Evolutionary conservation across 768 basidiomycete species (phyloP).

Genomic region (Tricholoma sp.): DNA sequence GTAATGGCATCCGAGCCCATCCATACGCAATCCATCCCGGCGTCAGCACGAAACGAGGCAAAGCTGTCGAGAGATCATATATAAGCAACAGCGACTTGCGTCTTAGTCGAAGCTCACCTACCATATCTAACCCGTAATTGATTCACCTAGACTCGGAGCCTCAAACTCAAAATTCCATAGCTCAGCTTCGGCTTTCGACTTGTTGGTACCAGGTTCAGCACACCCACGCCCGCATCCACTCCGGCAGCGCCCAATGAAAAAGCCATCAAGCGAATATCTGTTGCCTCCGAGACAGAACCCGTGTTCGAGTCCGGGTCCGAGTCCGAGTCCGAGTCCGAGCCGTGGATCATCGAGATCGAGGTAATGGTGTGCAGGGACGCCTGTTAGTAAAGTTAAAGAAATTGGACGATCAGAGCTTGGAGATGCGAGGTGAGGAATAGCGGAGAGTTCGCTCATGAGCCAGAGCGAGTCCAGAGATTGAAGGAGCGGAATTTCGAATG

Average conservation of each 20-base stretch:
- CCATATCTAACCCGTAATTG: no score
- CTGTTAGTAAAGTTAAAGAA: background rate
- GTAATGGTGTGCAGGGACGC: background rate
- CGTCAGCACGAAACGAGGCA: no score
- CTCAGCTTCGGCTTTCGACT: background rate
- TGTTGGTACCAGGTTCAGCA: no score
- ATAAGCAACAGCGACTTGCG: no score
- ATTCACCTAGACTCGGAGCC: background rate
- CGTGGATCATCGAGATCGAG: background rate
- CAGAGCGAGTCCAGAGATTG: background rate
- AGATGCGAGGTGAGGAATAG: background rate
- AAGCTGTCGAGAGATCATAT: no score
- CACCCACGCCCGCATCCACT: background rate
- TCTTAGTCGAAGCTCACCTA: no score
- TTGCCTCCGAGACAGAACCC: background rate
- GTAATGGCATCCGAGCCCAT: no score
- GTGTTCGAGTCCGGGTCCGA: background rate
- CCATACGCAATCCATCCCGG: no score
- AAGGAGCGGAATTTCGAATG: background rate
- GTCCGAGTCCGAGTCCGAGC: background rate
- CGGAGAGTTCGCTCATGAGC: background rate
- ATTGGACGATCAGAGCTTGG: background rate
- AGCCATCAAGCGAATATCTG: constrained; percentile 1
- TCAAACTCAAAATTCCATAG: background rate
- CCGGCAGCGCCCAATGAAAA: background rate